Evolutionary conservation across 2,329 filamentous ascomycete species (phyloP), one percentile per base, ranked within the genome.

Genomic region (Penicillium verrucosum): DNA sequence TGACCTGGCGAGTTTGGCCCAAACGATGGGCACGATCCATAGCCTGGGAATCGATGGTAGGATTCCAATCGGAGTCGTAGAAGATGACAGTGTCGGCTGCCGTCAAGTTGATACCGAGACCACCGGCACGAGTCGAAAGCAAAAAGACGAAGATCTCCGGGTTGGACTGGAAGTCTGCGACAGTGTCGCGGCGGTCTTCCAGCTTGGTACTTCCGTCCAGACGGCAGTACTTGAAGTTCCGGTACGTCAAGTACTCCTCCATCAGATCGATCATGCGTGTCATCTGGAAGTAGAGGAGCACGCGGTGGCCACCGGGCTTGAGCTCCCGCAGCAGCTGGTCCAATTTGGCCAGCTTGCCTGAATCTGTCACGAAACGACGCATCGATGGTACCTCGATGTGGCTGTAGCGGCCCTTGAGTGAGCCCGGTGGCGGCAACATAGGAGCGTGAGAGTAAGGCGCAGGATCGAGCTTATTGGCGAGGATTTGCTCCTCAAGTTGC

Each of bases 61-160:
- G 94, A 73, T 99, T 99, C 94, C 94, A 99, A 75, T 99, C 94
- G 11, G 91, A 96, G 73, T 99, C 94, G 82, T 99, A 99, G 80
- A 99, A 99, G 76, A 99, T 97, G 77, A 99, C 94, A 0, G 94
- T 99, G 73, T 99, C 94, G 21, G 94, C 94, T 51, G 90, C 89
- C 6, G 94, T 97, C 65, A 99, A 80, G 71, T 99, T 99, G 81
- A 99, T 99, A 78, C 94, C 94, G 21, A 99, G 83, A 81, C 94
- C 94, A 85, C 94, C 94, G 37, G 94, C 94, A 76, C 94, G 92
- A 0, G 94, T 99, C 21, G 92, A 96, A 40, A 99, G 81, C 36
- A 99, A 80, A 83, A 99, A 99, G 67, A 99, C 90, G 73, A 99
- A 99, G 65, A 97, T 96, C 18, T 96, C 92, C 0, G 91, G 89